A percentile compares a stretch with the other conserved stretches of the same genome.
phyloP scores from a whole-genome alignment of 305 asterid genomes.

The Fraxinus sp. region DNA sequence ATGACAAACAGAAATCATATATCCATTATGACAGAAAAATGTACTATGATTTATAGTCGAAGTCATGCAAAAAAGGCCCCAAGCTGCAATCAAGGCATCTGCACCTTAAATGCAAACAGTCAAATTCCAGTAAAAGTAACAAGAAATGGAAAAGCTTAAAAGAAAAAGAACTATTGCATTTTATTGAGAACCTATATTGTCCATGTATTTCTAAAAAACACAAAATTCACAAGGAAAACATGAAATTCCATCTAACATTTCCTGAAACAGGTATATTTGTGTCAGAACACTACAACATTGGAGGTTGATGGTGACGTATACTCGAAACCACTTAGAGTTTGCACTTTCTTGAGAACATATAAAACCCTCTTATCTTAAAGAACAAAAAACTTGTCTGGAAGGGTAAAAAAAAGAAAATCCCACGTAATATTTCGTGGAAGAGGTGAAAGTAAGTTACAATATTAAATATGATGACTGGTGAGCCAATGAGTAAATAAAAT shows the following conservation, averaged over 20 bases:
- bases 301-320: neutral
- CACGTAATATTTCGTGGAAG: neutral
- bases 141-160: neutral
- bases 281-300: neutral
- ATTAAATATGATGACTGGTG: neutral
- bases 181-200: slow-evolving; percentile 11
- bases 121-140: neutral
- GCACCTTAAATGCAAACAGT: neutral
- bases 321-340: neutral
- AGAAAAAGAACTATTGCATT: neutral
- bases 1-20: slow-evolving; percentile 33
- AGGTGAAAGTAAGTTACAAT: neutral
- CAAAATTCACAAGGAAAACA: neutral
- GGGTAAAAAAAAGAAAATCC: neutral
- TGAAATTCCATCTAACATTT: neutral
- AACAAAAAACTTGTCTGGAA: neutral
- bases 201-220: slow-evolving; percentile 5
- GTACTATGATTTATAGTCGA: slow-evolving; percentile 7
- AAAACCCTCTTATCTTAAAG: neutral
- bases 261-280: neutral
- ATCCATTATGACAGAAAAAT: slow-evolving; percentile 19
- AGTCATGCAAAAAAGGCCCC: slow-evolving; percentile 11
- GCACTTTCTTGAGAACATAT: neutral
- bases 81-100: neutral
- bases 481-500: neutral